Conservation (phyloP, 768 basidiomycete genomes). For the Boletus insuetus region DNA sequence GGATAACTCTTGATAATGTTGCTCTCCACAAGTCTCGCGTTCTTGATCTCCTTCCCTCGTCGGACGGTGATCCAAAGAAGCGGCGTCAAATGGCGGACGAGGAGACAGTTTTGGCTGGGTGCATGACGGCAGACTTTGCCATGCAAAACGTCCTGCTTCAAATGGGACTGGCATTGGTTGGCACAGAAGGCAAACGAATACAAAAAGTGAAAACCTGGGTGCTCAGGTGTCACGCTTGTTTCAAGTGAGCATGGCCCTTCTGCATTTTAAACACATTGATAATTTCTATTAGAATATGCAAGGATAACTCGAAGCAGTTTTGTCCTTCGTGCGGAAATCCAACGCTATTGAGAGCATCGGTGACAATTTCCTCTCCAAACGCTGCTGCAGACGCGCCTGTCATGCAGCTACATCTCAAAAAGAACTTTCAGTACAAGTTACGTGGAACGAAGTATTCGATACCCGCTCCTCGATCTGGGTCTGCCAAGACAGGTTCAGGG, state of each 20-base stretch:
- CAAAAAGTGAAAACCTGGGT: slow-evolving; percentile 94
- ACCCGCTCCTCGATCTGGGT: slow-evolving; percentile 85
- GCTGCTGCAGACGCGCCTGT: slow-evolving; percentile 59
- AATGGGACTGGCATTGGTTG: slow-evolving; percentile 88
- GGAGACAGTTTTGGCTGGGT: slow-evolving; percentile 62
- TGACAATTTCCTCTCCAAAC: slow-evolving; percentile 72
- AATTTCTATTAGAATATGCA: slow-evolving; percentile 71
- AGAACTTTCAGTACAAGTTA: slow-evolving; percentile 90
- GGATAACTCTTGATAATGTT: slow-evolving; percentile 94
- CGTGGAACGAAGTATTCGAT: slow-evolving; percentile 93
- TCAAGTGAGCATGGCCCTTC: slow-evolving; percentile 69
- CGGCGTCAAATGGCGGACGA: slow-evolving; percentile 37
- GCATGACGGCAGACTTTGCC: slow-evolving; percentile 98
- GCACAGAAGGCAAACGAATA: slow-evolving; percentile 88
- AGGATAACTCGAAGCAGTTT: slow-evolving; percentile 92
- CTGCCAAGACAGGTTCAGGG: slow-evolving; percentile 78
- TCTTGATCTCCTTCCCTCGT: slow-evolving; percentile 72
- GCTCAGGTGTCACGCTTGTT: slow-evolving; percentile 95
- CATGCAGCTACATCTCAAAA: slow-evolving; percentile 90
- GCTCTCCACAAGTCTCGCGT: slow-evolving; percentile 83
- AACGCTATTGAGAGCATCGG: slow-evolving; percentile 85
- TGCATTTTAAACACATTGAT: neutral
- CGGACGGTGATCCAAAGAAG: slow-evolving; percentile 29
- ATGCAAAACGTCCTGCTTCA: slow-evolving; percentile 98
- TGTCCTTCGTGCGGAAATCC: slow-evolving; percentile 97